These are phyloP conservation scores for Pseudogymnoascus sp. DNA, from an alignment of 2,329 filamentous ascomycete genomes.

Conservation along the genomic window DNA sequence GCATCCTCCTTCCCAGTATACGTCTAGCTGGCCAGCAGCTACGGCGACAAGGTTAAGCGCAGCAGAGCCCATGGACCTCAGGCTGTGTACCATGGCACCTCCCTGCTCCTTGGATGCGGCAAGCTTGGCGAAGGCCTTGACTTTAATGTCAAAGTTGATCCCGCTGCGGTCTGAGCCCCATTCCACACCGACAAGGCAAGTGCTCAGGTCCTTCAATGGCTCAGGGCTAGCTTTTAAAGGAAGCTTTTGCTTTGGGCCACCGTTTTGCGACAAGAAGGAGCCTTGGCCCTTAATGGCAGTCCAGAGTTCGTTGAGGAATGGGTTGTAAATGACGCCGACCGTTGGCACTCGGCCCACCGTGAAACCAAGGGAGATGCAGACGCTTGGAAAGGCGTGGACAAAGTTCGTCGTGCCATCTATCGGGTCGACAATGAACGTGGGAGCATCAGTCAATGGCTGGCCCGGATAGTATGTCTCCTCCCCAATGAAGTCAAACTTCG, in stretches of 20 bases:
- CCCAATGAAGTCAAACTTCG: slow-evolving; percentile 59
- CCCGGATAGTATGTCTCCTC: slow-evolving; percentile 72
- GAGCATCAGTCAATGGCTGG: slow-evolving; percentile 53
- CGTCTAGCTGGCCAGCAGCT: slow-evolving; percentile 63
- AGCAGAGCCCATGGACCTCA: slow-evolving; percentile 66
- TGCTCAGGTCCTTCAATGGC: slow-evolving; percentile 54
- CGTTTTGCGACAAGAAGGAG: slow-evolving; percentile 45
- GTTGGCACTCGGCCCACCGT: slow-evolving; percentile 54
- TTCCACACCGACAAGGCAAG: slow-evolving; percentile 62
- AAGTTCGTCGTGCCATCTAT: slow-evolving; percentile 83
- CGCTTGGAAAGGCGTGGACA: slow-evolving; percentile 67
- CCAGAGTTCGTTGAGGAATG: slow-evolving; percentile 64
- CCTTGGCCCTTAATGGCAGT: slow-evolving; percentile 63
- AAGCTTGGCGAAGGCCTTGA: slow-evolving; percentile 57
- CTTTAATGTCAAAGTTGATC: slow-evolving; percentile 65
- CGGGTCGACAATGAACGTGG: slow-evolving; percentile 76
- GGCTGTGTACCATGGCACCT: slow-evolving; percentile 69
- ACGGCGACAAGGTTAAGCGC: slow-evolving; percentile 70
- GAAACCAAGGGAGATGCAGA: slow-evolving; percentile 71
- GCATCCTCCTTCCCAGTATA: slow-evolving; percentile 79
- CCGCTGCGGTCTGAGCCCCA: slow-evolving; percentile 67
- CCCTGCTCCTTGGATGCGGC: slow-evolving; percentile 51
- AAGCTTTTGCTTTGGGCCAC: slow-evolving; percentile 36
- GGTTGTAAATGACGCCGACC: slow-evolving; percentile 76
- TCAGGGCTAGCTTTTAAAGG: slow-evolving; percentile 46